These are phyloP conservation scores for Saccharomyces hybrid DNA, from an alignment of 1,139 yeast species.

Conservation along the genomic window DNA sequence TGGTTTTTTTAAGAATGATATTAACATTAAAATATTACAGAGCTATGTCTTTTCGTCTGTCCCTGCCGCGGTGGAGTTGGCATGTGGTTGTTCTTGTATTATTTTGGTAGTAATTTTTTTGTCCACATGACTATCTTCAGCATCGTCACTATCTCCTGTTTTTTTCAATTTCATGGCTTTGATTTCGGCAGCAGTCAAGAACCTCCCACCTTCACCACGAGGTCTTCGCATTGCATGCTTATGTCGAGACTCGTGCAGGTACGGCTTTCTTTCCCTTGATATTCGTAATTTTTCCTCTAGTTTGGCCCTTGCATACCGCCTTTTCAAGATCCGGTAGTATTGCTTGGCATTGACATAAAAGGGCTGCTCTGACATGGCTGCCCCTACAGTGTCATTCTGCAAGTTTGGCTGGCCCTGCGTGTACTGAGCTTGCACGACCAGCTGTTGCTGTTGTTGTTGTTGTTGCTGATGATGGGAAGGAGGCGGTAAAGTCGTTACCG, in stretches of 20 bases:
- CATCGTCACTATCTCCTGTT: not conserved
- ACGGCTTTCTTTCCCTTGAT: conserved; percentile 88
- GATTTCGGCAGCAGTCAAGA: conserved; percentile 92
- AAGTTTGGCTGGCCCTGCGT: not conserved
- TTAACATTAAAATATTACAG: not conserved
- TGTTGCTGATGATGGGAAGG: not conserved
- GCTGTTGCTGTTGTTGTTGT: not conserved
- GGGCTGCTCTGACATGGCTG: conserved; percentile 59
- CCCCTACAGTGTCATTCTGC: not conserved
- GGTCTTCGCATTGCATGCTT: conserved; percentile 99
- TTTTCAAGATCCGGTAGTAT: conserved; percentile 85
- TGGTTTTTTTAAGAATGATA: not conserved
- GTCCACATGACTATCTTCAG: conserved; percentile 7
- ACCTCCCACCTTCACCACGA: conserved; percentile 97
- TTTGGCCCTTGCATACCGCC: conserved; percentile 90
- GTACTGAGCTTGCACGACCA: not conserved
- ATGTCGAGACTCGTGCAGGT: conserved; percentile 93
- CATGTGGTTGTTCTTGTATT: not conserved
- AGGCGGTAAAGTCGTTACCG: not conserved
- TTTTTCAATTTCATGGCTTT: conserved; percentile 30
- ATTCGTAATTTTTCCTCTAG: conserved; percentile 82
- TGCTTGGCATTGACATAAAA: conserved; percentile 97
- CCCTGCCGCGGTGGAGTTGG: not conserved
- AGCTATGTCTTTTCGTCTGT: not conserved
- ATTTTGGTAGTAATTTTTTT: not conserved